phyloP scores from a whole-genome alignment of 108 stramenopile genomes.

The Cyclotella cryptica region DNA sequence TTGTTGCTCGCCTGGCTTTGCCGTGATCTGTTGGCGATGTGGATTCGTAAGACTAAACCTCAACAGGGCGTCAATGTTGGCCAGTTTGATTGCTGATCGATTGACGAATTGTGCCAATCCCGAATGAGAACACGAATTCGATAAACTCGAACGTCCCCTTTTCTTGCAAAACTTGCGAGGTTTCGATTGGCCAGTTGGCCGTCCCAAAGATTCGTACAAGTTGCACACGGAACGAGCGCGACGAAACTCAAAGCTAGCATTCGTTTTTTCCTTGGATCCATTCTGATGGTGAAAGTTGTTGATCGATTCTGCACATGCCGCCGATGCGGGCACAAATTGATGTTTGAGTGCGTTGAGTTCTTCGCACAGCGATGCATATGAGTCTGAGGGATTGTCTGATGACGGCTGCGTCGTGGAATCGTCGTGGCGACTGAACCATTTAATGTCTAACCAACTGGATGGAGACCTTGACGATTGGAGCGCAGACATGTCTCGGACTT shows the following conservation, averaged over 20 bases:
- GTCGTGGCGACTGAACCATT: not conserved
- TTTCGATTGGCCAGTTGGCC: slow-evolving; percentile 1
- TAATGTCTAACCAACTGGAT: slow-evolving; percentile 10
- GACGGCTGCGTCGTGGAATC: not conserved
- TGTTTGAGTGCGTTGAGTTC: slow-evolving; percentile 59
- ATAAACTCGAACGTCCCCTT: slow-evolving; percentile 57
- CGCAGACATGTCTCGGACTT: too few species aligned
- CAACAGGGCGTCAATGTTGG: slow-evolving; percentile 80
- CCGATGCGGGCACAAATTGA: slow-evolving; percentile 64
- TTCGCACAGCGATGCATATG: not conserved
- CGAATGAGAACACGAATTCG: slow-evolving; percentile 26
- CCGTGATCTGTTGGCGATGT: not conserved
- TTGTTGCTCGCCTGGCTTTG: not conserved
- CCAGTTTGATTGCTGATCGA: slow-evolving; percentile 88
- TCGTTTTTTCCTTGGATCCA: slow-evolving; percentile 14
- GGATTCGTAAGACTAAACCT: slow-evolving; percentile 55
- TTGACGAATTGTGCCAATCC: slow-evolving; percentile 48
- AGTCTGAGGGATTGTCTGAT: not conserved
- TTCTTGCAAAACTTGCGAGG: slow-evolving; percentile 4
- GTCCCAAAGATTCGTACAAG: slow-evolving; percentile 75
- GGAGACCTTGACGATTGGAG: too few species aligned
- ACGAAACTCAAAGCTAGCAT: slow-evolving; percentile 56
- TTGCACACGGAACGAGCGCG: slow-evolving; percentile 72
- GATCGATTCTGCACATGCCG: slow-evolving; percentile 43
- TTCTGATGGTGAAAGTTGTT: slow-evolving; percentile 17